phyloP scores from a whole-genome alignment of 2,329 filamentous ascomycete genomes.

The Colletotrichum sp. region DNA sequence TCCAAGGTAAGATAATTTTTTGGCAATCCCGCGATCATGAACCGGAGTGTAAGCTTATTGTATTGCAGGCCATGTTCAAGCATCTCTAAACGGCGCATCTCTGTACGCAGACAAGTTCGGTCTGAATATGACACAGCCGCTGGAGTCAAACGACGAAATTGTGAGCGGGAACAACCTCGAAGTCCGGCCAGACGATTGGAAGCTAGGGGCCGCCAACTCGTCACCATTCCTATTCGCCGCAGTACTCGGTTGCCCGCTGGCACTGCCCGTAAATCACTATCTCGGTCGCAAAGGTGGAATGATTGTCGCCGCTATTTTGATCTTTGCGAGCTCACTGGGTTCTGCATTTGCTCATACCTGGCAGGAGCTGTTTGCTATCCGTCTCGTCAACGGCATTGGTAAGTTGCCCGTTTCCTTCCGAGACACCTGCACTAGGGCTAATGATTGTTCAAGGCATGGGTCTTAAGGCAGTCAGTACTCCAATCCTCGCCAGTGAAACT shows the following conservation, averaged over 20 bases:
- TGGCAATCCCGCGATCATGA: background rate
- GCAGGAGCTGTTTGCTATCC: constrained; percentile 36
- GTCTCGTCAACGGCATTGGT: constrained; percentile 44
- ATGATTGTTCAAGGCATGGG: constrained; percentile 43
- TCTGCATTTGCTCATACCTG: constrained; percentile 38
- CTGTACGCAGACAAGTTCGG: constrained; percentile 26
- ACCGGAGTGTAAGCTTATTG: background rate
- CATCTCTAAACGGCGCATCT: constrained; percentile 46
- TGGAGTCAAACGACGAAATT: background rate
- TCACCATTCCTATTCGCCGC: constrained; percentile 44
- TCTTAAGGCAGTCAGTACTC: constrained; percentile 52
- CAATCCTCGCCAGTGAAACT: constrained; percentile 51
- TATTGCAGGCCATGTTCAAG: constrained; percentile 41
- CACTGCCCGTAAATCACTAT: constrained; percentile 45
- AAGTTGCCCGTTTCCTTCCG: constrained; percentile 13
- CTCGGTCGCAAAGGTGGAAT: constrained; percentile 46
- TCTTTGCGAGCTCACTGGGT: constrained; percentile 42
- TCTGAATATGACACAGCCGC: background rate
- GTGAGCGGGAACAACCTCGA: background rate
- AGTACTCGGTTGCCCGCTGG: constrained; percentile 40
- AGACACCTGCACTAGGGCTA: background rate
- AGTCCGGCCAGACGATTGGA: constrained; percentile 34
- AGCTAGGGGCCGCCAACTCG: constrained; percentile 43
- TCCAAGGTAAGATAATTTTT: constrained; percentile 35
- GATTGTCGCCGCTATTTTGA: constrained; percentile 40